Evolutionary conservation across 2,329 filamentous ascomycete species (phyloP).

Genomic region (Colletotrichum phormii): DNA sequence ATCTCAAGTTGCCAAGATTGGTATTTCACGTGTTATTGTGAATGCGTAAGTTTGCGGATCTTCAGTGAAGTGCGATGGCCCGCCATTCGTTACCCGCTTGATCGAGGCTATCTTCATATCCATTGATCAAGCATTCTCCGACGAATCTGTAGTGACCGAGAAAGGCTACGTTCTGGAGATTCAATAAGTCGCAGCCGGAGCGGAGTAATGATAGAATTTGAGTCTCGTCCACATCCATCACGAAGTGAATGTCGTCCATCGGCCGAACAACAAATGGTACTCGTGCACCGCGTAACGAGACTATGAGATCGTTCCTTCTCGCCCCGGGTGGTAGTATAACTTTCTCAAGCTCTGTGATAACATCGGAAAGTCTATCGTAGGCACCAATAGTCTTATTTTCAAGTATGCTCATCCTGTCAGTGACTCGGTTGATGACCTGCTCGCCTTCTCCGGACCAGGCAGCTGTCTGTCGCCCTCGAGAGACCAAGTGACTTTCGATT

Average conservation of each 20-base stretch:
- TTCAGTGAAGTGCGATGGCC: neutral
- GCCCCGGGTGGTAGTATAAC: neutral
- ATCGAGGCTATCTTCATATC: neutral
- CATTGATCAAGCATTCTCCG: neutral
- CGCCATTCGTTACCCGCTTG: neutral
- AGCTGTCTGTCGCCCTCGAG: neutral
- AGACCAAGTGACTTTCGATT: neutral
- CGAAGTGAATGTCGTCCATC: neutral
- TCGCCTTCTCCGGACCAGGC: neutral
- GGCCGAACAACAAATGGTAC: neutral
- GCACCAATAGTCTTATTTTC: neutral
- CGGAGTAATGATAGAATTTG: no score
- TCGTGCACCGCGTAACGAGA: neutral
- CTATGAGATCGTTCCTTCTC: neutral
- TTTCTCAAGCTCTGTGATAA: neutral
- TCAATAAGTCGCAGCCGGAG: no score
- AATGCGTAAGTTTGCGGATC: neutral
- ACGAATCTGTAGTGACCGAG: neutral
- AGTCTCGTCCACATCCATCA: no score
- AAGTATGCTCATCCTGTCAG: neutral
- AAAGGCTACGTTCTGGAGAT: no score
- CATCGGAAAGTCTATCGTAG: neutral
- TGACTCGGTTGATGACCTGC: neutral
- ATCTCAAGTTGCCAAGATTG: constrained; percentile 18
- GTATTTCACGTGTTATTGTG: neutral